Conservation (phyloP, 208 protist genomes). For the Leishmania lainsoni region DNA sequence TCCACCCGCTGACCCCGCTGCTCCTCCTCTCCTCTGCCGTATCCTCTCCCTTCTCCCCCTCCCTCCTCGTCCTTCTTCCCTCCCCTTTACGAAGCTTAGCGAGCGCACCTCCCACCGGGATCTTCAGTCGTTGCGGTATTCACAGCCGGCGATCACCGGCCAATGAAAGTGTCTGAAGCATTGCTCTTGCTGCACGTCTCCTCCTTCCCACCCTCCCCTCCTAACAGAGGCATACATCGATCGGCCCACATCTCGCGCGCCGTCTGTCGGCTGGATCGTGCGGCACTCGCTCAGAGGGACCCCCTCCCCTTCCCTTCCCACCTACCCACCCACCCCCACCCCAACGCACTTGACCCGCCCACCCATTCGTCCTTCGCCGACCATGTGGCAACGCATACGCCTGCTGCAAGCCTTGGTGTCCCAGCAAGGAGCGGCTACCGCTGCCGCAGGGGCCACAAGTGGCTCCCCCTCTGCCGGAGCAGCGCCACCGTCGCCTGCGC, state of each 20-base stretch:
- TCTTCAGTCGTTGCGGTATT: not conserved
- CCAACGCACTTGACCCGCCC: not conserved
- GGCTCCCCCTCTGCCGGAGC: not conserved
- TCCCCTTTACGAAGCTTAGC: not conserved
- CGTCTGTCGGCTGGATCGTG: not conserved
- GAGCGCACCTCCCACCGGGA: not conserved
- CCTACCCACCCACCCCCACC: not conserved
- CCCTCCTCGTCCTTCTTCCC: not conserved
- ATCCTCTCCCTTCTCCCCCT: not conserved
- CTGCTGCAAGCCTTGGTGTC: not conserved
- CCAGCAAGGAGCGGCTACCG: not conserved
- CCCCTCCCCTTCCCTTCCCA: not conserved
- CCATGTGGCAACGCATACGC: conserved; percentile 5
- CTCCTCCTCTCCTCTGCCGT: not conserved
- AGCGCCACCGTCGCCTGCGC: not conserved
- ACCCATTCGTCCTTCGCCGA: not conserved
- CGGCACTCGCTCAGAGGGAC: not conserved
- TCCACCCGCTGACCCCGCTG: not conserved
- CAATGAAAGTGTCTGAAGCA: not conserved
- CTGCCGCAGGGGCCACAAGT: not conserved
- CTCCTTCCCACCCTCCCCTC: not conserved
- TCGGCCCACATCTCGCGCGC: not conserved
- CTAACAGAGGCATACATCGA: not conserved
- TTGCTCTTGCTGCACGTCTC: not conserved
- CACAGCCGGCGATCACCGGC: not conserved